Conservation (phyloP, 768 basidiomycete species). For the Psilocybe tampanensis region DNA sequence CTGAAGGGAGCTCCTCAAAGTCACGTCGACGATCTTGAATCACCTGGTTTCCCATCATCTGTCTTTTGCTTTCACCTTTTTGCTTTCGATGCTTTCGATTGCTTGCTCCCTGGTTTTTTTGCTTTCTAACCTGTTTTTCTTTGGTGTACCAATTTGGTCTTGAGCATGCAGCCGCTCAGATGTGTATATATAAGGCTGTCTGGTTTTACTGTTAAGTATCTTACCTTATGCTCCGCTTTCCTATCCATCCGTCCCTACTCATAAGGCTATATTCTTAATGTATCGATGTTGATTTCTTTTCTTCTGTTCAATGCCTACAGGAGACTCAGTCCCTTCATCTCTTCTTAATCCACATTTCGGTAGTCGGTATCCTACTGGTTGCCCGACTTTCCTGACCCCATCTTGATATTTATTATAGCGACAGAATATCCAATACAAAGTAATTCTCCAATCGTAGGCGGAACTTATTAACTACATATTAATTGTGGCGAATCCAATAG, state of each 20-base stretch:
- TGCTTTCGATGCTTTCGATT: background rate
- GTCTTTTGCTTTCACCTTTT: background rate
- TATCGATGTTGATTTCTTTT: no score
- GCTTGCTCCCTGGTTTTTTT: background rate
- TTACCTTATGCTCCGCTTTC: background rate
- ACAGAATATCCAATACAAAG: background rate
- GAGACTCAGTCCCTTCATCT: no score
- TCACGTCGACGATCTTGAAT: constrained; percentile 1
- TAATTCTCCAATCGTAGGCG: background rate
- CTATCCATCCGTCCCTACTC: no score
- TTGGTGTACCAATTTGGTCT: background rate
- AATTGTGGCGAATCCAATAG: background rate
- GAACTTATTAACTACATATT: no score
- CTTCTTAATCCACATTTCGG: background rate
- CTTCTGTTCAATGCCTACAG: no score
- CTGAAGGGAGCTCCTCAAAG: background rate
- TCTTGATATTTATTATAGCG: no score
- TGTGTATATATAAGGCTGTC: background rate
- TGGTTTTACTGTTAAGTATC: no score
- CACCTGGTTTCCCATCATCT: no score
- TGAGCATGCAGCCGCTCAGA: background rate
- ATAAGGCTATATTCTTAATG: no score
- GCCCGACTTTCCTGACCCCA: background rate
- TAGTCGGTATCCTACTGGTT: background rate
- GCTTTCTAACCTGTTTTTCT: background rate